Evolutionary conservation across 1,284 basidiomycete species (phyloP).

Genomic region (Cutaneotrichosporon cavernicola): DNA sequence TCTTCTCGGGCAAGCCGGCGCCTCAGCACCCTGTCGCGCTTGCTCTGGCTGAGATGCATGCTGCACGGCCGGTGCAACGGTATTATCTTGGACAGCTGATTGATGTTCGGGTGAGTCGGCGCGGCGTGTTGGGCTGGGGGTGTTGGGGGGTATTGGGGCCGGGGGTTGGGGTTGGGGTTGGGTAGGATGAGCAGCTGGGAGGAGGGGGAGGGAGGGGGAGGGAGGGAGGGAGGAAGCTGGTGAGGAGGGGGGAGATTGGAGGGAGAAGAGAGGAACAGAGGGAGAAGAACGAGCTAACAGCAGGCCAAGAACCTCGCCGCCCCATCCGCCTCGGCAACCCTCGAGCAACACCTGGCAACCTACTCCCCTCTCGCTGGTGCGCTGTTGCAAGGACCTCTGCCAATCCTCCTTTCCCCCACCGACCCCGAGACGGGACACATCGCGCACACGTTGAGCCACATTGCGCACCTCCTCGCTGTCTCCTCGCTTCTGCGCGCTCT

Average conservation of each 20-base stretch:
- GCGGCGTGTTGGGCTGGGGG: background rate
- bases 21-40: conserved; percentile 80
- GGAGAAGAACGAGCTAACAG: conserved; percentile 11
- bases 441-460: conserved; percentile 68
- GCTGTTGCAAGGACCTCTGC: conserved; percentile 73
- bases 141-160: no score
- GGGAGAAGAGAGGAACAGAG: background rate
- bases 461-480: conserved; percentile 55
- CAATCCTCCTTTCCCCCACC: conserved; percentile 62
- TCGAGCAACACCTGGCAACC: conserved; percentile 68
- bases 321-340: conserved; percentile 64
- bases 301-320: conserved; percentile 73
- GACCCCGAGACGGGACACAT: conserved; percentile 61
- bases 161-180: no score
- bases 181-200: no score
- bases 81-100: conserved; percentile 84
- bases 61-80: conserved; percentile 50
- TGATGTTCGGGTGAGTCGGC: conserved; percentile 70
- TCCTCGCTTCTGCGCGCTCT: conserved; percentile 66
- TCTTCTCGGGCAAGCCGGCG: conserved; percentile 50
- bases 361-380: conserved; percentile 77
- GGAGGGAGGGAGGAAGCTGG: no score
- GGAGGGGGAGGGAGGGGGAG: no score
- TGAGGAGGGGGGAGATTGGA: background rate
- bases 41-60: conserved; percentile 65